phyloP scores from a whole-genome alignment of 2,329 filamentous ascomycete species.

The Didymella lethalis region DNA sequence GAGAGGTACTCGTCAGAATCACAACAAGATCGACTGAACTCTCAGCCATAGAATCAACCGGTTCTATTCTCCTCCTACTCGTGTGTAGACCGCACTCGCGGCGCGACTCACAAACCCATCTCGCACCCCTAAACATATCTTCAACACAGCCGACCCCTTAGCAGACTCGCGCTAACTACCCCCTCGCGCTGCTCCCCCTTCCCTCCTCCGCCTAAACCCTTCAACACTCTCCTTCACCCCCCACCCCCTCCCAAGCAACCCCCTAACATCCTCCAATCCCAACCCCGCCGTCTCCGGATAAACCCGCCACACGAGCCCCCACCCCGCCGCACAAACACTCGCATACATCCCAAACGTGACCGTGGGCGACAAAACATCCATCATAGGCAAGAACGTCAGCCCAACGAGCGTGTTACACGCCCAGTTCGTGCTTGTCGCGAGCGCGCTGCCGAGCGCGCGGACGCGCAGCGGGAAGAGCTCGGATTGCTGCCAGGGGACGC shows the following conservation, averaged over 20 bases:
- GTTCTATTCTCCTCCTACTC: too few relatives aligned
- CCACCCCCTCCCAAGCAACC: slow-evolving; percentile 75
- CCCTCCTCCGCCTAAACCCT: slow-evolving; percentile 13
- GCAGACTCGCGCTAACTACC: too few relatives aligned
- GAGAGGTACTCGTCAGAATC: too few relatives aligned
- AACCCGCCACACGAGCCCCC: slow-evolving; percentile 72
- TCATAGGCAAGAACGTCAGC: slow-evolving; percentile 85
- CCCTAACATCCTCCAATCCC: slow-evolving; percentile 80
- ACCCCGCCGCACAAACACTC: slow-evolving; percentile 71
- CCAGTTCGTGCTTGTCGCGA: slow-evolving; percentile 87
- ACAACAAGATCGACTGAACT: too few relatives aligned
- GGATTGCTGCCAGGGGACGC: slow-evolving; percentile 95
- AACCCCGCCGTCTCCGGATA: slow-evolving; percentile 89
- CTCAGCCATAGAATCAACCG: too few relatives aligned
- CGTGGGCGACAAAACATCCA: slow-evolving; percentile 75
- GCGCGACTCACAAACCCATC: too few relatives aligned
- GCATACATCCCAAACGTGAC: slow-evolving; percentile 87
- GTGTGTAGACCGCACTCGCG: too few relatives aligned
- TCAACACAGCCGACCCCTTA: too few relatives aligned
- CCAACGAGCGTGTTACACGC: slow-evolving; percentile 85
- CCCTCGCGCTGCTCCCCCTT: neutral
- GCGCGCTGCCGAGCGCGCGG: slow-evolving; percentile 73
- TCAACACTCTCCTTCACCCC: slow-evolving; percentile 59
- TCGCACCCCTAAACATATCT: too few relatives aligned
- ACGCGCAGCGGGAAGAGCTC: slow-evolving; percentile 85